Conservation (phyloP, 768 basidiomycete genomes). For the Naganishia vaughanmartiniae region DNA sequence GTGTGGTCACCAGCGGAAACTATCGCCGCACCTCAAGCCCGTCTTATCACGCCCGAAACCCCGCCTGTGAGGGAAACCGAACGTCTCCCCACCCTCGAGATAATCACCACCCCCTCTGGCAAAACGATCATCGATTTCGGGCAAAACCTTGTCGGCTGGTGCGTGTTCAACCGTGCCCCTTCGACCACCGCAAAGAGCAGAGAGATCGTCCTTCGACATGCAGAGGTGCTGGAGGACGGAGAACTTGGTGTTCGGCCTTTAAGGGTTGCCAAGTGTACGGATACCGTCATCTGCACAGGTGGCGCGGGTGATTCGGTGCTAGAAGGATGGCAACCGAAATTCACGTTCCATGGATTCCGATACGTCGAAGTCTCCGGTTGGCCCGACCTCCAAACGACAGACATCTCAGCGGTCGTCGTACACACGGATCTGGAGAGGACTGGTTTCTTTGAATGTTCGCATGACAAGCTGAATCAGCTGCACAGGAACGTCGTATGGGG, state of each 20-base stretch:
- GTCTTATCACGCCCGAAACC: conserved; percentile 37
- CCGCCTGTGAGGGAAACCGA: conserved; percentile 39
- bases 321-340: conserved; percentile 44
- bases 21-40: conserved; percentile 31
- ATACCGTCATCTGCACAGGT: conserved; percentile 30
- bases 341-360: conserved; percentile 50
- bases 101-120: conserved; percentile 44
- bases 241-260: conserved; percentile 46
- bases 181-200: not conserved
- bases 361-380: conserved; percentile 40
- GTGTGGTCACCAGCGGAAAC: conserved; percentile 17
- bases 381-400: conserved; percentile 18
- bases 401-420: conserved; percentile 39
- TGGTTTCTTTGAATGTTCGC: conserved; percentile 41
- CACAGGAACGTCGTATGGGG: conserved; percentile 43
- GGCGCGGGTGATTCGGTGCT: conserved; percentile 28
- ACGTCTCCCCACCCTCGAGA: conserved; percentile 33
- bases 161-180: conserved; percentile 34
- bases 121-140: conserved; percentile 48
- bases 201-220: conserved; percentile 38
- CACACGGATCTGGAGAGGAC: conserved; percentile 39
- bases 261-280: conserved; percentile 36
- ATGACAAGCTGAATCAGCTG: conserved; percentile 38
- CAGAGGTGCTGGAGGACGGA: conserved; percentile 48
- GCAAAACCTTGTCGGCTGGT: conserved; percentile 48